These are phyloP conservation scores for Colletotrichum higginsianum DNA, from an alignment of 2,329 filamentous ascomycete genomes.

Conservation along the genomic window DNA sequence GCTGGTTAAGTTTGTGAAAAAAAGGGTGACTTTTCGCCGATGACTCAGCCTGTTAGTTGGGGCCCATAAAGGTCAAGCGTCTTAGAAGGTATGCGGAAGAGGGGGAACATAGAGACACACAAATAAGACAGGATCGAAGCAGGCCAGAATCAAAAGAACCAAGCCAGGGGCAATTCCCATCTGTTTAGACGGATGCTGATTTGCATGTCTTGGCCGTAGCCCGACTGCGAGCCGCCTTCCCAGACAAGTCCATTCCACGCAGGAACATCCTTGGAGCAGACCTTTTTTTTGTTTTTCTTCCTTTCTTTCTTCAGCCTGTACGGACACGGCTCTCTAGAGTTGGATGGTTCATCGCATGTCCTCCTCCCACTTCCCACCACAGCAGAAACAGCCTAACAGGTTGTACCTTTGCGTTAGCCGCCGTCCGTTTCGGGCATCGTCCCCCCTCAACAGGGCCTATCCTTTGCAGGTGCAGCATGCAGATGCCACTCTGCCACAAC, in stretches of 20 bases:
- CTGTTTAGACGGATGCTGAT: constrained; percentile 15
- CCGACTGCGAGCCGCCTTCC: constrained; percentile 8
- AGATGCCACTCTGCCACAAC: not conserved
- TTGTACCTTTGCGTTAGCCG: constrained; percentile 25
- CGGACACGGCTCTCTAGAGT: not conserved
- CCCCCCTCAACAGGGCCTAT: not conserved
- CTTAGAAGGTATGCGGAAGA: constrained; percentile 12
- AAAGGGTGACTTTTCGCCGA: not conserved
- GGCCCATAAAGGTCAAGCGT: not conserved
- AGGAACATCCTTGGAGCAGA: constrained; percentile 36
- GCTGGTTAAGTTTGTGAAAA: too few species aligned
- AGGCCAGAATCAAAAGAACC: constrained; percentile 3
- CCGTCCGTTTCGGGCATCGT: constrained; percentile 6
- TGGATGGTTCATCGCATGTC: constrained; percentile 31
- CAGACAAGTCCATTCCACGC: constrained; percentile 25
- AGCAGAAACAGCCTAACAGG: constrained; percentile 13
- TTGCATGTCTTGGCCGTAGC: constrained; percentile 21
- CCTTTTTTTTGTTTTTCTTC: not conserved
- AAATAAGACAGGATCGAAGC: not conserved
- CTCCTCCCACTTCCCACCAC: not conserved
- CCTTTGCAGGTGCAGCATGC: not conserved
- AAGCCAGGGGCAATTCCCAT: constrained; percentile 31
- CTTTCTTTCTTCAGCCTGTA: constrained; percentile 31
- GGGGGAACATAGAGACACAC: not conserved
- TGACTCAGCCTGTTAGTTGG: too few species aligned